Percentiles rank a stretch among this genome's conserved stretches.
These are phyloP conservation scores for Rutidosis leptorrhynchoides DNA, from an alignment of 129 eudicot genomes.

Conservation along the genomic window DNA sequence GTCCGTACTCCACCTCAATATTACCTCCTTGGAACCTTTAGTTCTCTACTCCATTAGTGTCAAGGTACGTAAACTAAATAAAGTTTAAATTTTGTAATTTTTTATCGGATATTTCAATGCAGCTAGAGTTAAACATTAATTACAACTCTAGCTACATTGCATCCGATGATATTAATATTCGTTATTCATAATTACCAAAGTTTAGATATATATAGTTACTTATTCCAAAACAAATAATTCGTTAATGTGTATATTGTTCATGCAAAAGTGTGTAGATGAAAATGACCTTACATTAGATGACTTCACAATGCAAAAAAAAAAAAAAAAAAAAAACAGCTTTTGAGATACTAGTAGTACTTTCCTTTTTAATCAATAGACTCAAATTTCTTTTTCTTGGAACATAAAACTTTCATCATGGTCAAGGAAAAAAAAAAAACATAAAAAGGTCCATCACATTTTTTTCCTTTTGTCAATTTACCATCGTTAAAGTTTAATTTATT, in stretches of 20 bases:
- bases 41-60: constrained; percentile 89
- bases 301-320: constrained; percentile 59
- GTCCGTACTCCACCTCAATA: constrained; percentile 83
- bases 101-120: not conserved
- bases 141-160: constrained; percentile 25
- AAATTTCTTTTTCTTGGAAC: constrained; percentile 41
- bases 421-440: constrained; percentile 18
- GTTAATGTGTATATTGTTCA: constrained; percentile 21
- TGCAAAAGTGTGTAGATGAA: constrained; percentile 42
- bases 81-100: not conserved
- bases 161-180: not conserved
- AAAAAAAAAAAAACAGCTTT: constrained; percentile 55
- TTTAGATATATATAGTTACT: not conserved
- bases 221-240: constrained; percentile 16
- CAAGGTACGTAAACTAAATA: constrained; percentile 52
- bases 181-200: not conserved
- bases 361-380: constrained; percentile 34
- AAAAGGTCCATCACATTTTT: constrained; percentile 11
- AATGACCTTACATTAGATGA: constrained; percentile 56
- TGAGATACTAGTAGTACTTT: constrained; percentile 43
- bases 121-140: not conserved
- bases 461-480: not conserved
- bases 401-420: constrained; percentile 28
- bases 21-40: constrained; percentile 79
- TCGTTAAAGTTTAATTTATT: not conserved